Evolutionary conservation across 805 yeast species (phyloP).

Genomic region (Schwanniomyces vanrijiae): DNA sequence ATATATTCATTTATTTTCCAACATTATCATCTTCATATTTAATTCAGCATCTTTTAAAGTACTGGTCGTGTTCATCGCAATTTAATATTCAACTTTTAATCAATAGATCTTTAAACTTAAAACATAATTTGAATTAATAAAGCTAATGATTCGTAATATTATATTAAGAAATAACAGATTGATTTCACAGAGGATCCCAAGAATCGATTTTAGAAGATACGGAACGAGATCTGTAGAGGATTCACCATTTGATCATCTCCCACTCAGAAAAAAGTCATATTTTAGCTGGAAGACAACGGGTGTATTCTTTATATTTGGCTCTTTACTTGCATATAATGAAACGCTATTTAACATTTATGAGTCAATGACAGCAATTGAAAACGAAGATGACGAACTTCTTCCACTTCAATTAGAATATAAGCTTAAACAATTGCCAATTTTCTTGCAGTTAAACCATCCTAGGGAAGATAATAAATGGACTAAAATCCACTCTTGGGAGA

Average conservation of each 20-base stretch:
- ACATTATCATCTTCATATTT: no score
- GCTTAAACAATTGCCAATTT: slow-evolving; percentile 50
- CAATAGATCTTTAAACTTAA: no score
- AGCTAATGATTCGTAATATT: background rate
- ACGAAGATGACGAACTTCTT: slow-evolving; percentile 21
- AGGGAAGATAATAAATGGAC: slow-evolving; percentile 49
- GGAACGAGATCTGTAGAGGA: slow-evolving; percentile 29
- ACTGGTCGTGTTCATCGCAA: background rate
- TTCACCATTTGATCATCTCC: slow-evolving; percentile 32
- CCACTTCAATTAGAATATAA: slow-evolving; percentile 46
- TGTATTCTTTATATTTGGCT: slow-evolving; percentile 19
- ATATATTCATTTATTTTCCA: no score
- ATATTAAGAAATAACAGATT: background rate
- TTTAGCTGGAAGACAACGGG: slow-evolving; percentile 29
- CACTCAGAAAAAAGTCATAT: slow-evolving; percentile 21
- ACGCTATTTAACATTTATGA: slow-evolving; percentile 24
- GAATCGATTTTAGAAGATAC: slow-evolving; percentile 8
- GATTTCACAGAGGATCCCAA: background rate
- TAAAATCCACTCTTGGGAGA: slow-evolving; percentile 45
- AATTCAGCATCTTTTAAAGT: no score
- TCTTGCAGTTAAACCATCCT: slow-evolving; percentile 44
- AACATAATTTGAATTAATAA: background rate
- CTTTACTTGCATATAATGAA: slow-evolving; percentile 26
- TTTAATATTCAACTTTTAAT: no score
- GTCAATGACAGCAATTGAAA: slow-evolving; percentile 17